A percentile compares a stretch with the other conserved stretches of the same genome.
These are phyloP conservation scores for Picochlorum sp. DNA, from an alignment of 139 green algal species.

Conservation along the genomic window DNA sequence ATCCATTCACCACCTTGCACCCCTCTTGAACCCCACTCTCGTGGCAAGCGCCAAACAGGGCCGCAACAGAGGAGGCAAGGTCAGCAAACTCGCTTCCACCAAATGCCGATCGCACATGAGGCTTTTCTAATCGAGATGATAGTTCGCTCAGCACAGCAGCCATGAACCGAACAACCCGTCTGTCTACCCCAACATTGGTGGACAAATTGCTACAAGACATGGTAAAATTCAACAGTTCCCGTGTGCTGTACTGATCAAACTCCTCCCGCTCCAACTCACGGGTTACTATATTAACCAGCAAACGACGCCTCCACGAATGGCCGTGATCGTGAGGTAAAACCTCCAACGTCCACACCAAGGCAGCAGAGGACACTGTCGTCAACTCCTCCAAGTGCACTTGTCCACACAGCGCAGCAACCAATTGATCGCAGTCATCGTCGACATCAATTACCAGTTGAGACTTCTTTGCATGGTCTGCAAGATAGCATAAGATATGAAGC, in stretches of 20 bases:
- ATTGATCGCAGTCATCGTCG: background rate
- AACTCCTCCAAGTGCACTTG: background rate
- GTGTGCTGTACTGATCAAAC: constrained; percentile 15
- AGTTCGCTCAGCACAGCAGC: constrained; percentile 5
- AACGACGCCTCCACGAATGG: background rate
- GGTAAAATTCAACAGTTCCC: constrained; percentile 16
- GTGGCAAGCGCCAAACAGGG: constrained; percentile 4
- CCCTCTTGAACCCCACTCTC: background rate
- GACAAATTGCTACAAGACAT: constrained; percentile 14
- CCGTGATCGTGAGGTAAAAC: background rate
- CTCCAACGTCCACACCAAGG: background rate
- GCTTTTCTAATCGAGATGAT: constrained; percentile 3
- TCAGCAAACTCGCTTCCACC: constrained; percentile 19
- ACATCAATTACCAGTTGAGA: background rate
- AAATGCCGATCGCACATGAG: constrained; percentile 12
- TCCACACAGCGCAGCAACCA: background rate
- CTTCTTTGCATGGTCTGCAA: constrained; percentile 14
- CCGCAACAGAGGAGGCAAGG: constrained; percentile 6
- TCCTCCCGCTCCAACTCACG: background rate
- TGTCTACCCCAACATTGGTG: background rate
- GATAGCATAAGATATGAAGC: constrained; percentile 20
- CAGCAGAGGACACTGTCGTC: background rate
- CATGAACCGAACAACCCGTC: background rate
- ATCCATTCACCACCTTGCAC: background rate
- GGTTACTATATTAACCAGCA: background rate